Evolutionary conservation across 2,329 filamentous ascomycete genomes (phyloP).

Genomic region (Acephala macrosclerotiorum): DNA sequence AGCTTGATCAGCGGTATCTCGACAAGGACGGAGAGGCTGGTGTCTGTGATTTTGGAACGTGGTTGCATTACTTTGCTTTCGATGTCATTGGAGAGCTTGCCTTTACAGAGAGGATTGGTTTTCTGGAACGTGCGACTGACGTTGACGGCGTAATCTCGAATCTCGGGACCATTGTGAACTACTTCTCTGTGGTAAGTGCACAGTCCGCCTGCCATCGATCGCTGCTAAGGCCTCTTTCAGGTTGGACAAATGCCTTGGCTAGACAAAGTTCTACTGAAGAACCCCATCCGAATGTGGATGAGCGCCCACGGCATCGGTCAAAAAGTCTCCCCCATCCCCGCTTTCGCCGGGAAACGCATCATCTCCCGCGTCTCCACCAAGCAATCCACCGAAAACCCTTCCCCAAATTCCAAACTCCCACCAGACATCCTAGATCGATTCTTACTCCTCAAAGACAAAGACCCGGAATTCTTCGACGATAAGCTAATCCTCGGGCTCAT

Average conservation of each 20-base stretch:
- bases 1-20: constrained; percentile 47
- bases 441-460: constrained; percentile 30
- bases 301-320: background rate
- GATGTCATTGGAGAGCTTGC: constrained; percentile 58
- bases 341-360: background rate
- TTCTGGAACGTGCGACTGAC: constrained; percentile 53
- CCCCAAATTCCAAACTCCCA: background rate
- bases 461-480: constrained; percentile 35
- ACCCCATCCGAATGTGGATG: constrained; percentile 10
- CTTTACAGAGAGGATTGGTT: constrained; percentile 47
- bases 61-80: constrained; percentile 53
- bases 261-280: constrained; percentile 19
- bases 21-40: background rate
- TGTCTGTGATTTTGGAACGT: constrained; percentile 40
- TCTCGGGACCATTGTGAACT: background rate
- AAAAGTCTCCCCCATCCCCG: background rate
- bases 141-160: constrained; percentile 37
- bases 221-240: background rate
- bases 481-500: background rate
- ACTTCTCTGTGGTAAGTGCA: constrained; percentile 1
- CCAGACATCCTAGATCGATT: constrained; percentile 42
- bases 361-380: background rate
- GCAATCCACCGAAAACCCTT: background rate
- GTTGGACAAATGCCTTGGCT: constrained; percentile 34
- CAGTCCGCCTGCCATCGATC: background rate